phyloP scores from a whole-genome alignment of 306 rosid genomes.

The Malus sylvestris region DNA sequence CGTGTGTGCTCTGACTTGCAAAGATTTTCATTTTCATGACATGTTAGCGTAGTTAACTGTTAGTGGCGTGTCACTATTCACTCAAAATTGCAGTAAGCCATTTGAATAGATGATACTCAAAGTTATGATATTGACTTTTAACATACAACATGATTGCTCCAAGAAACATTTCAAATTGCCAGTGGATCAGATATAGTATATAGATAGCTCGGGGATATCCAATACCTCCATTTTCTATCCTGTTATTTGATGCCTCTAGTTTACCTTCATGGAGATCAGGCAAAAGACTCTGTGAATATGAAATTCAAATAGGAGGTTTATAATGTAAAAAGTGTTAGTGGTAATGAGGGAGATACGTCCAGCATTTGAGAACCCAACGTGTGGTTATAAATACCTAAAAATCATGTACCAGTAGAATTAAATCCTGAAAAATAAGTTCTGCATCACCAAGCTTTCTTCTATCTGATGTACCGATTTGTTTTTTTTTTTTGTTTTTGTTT shows the following conservation, averaged over 20 bases:
- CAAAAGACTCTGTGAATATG: background rate
- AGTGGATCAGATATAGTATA: background rate
- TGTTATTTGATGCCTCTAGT: background rate
- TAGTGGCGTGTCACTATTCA: background rate
- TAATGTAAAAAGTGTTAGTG: background rate
- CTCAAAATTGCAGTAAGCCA: background rate
- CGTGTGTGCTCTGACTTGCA: background rate
- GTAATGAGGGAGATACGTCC: background rate
- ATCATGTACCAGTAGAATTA: background rate
- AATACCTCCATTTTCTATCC: background rate
- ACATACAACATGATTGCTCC: background rate
- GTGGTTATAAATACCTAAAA: background rate
- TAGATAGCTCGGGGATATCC: background rate
- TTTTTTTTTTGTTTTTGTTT: too few species aligned
- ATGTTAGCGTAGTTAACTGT: background rate
- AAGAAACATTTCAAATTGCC: background rate
- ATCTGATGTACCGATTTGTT: background rate
- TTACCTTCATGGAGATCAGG: background rate
- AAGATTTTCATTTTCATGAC: background rate
- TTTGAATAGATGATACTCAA: background rate
- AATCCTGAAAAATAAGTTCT: background rate
- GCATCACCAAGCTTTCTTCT: background rate
- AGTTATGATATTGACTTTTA: too few species aligned
- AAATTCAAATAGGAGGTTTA: background rate
- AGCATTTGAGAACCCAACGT: background rate